Evolutionary conservation across 495 filamentous ascomycete species (phyloP).

Genomic region (Aspergillus olivimuriae): DNA sequence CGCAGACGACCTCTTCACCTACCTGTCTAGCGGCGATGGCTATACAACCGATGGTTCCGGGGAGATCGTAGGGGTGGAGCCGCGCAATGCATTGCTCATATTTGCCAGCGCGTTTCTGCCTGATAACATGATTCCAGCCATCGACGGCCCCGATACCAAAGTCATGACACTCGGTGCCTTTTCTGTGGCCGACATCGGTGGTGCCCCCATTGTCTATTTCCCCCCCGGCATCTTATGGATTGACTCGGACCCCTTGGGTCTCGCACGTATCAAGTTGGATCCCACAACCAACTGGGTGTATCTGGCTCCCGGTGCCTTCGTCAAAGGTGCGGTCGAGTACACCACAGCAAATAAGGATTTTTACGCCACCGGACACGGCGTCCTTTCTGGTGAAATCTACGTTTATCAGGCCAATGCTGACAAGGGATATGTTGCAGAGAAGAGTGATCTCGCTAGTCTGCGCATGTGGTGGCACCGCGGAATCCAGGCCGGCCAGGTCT

Average conservation of each 20-base stretch:
- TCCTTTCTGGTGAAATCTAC: slow-evolving; percentile 23
- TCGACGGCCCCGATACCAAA: slow-evolving; percentile 3
- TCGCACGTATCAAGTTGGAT: slow-evolving; percentile 11
- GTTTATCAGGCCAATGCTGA: slow-evolving; percentile 22
- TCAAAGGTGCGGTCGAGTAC: slow-evolving; percentile 24
- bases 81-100: slow-evolving; percentile 19
- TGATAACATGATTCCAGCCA: slow-evolving; percentile 6
- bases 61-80: slow-evolving; percentile 12
- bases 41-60: slow-evolving; percentile 9
- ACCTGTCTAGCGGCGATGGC: not conserved
- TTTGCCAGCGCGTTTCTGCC: slow-evolving; percentile 21
- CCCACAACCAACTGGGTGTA: slow-evolving; percentile 18
- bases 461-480: slow-evolving; percentile 16
- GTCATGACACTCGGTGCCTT: slow-evolving; percentile 11
- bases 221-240: slow-evolving; percentile 19
- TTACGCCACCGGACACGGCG: slow-evolving; percentile 18
- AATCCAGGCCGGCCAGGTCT: slow-evolving; percentile 10
- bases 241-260: slow-evolving; percentile 3
- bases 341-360: slow-evolving; percentile 5
- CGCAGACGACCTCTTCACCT: slow-evolving; percentile 10
- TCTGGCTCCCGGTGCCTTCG: slow-evolving; percentile 23
- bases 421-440: slow-evolving; percentile 6
- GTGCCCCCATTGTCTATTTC: slow-evolving; percentile 14
- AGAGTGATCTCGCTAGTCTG: slow-evolving; percentile 12
- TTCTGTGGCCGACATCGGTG: slow-evolving; percentile 6